Evolutionary conservation across 768 basidiomycete genomes (phyloP).

Genomic region (Lactarius hengduanensis): DNA sequence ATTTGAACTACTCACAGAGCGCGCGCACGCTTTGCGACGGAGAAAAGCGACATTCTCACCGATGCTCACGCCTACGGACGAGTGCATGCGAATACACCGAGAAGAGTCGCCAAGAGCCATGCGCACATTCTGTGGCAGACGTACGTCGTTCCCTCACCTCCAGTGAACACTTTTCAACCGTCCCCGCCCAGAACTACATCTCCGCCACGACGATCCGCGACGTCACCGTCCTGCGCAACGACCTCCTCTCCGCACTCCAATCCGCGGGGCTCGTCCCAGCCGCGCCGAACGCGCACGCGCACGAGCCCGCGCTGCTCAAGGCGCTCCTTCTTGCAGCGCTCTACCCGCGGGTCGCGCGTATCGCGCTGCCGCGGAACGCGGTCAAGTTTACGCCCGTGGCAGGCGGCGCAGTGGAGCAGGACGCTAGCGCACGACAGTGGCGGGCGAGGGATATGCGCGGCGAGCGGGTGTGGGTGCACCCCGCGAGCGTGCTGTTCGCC

Average conservation of each 20-base stretch:
- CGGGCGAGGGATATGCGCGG: constrained; percentile 69
- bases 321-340: constrained; percentile 82
- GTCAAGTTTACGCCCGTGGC: constrained; percentile 86
- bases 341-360: constrained; percentile 79
- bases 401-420: constrained; percentile 79
- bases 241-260: constrained; percentile 68
- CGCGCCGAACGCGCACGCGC: constrained; percentile 59
- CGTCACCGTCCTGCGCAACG: constrained; percentile 70
- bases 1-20: constrained; percentile 48
- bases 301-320: constrained; percentile 76
- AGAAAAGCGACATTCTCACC: constrained; percentile 82
- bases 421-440: constrained; percentile 82
- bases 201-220: constrained; percentile 71
- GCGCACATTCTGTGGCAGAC: constrained; percentile 70
- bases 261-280: constrained; percentile 67
- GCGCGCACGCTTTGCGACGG: constrained; percentile 62
- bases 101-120: constrained; percentile 49
- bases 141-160: constrained; percentile 36
- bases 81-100: constrained; percentile 50
- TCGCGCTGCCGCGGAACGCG: constrained; percentile 67
- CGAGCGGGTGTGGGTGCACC: constrained; percentile 77
- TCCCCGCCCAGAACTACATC: constrained; percentile 69
- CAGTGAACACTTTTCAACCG: not conserved
- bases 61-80: constrained; percentile 73
- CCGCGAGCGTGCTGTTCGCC: constrained; percentile 75